Evolutionary conservation across 2,329 filamentous ascomycete genomes (phyloP), one percentile per base, ranked within the genome.

Genomic region (Colletotrichum musae): DNA sequence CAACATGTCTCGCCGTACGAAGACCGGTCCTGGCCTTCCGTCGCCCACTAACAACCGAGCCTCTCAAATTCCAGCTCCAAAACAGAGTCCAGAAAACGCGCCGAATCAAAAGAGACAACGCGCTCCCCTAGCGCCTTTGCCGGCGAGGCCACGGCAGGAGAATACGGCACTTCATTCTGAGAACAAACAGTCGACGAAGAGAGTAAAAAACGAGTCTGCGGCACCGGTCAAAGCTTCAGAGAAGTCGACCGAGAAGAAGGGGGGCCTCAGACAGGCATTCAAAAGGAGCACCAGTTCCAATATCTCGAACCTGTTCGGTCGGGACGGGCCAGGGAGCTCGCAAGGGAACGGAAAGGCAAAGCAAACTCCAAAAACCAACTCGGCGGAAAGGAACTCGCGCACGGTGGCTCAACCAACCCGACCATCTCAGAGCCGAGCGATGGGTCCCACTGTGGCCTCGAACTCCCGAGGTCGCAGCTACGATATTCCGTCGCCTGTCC

Each of bases 41-140:
- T 69, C 66, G n/a, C 45, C 48, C 10, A 61, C 56, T 3, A 41
- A 39, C 53, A 60, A 12, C 41, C 60, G 60, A 43, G 56, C 71
- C 6, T 75, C 75, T 24, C 73, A 74, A 3, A 72, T 73, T 24
- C 70, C 72, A 4, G 52, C 73, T 16, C 68, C 74, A 6, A 76
- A 73, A 28, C 68, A 70, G n/a, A 73, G 71, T n/a, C 60, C 72
- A 1, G 80, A 82, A 54, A 77, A 78, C 54, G 71, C 77, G 5
- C 80, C 85, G 36, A 87, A 87, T 68, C 84, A 87, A 72, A 88
- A 87, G 74, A 80, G 79, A 32, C 75, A 77, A 15, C 78, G 85
- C 13, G 77, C 80, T 32, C 83, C 85, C 1, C 73, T 80, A 13
- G 68, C 70, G 28, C 56, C 67, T 53, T 53, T 72, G n/a, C 63